Percentiles rank a stretch among this genome's conserved stretches.
Conservation (phyloP, 306 rosid genomes). For the Rubus parviflorus region DNA sequence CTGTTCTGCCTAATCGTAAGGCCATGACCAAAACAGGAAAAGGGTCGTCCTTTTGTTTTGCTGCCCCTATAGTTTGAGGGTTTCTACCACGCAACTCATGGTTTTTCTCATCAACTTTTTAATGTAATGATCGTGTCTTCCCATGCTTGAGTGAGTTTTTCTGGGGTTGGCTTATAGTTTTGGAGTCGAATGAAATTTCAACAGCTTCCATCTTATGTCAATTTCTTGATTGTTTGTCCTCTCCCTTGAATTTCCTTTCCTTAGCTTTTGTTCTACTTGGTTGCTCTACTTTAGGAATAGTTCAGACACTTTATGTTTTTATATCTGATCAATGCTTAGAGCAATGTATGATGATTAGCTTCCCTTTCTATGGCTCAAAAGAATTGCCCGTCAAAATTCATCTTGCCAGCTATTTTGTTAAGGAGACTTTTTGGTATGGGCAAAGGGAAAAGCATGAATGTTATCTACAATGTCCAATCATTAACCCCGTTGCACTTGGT, state of each 20-base stretch:
- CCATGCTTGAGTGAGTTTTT: background rate
- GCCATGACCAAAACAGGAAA: background rate
- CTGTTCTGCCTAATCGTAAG: conserved; percentile 43
- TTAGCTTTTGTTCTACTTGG: background rate
- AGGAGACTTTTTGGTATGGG: too few species aligned
- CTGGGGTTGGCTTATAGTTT: conserved; percentile 16
- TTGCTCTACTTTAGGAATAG: conserved; percentile 9
- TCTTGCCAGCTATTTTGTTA: too few species aligned
- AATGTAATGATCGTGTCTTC: background rate
- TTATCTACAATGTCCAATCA: too few species aligned
- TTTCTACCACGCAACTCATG: background rate
- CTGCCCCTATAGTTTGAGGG: conserved; percentile 4
- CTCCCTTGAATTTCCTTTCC: background rate
- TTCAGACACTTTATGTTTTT: too few species aligned
- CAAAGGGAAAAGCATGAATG: too few species aligned
- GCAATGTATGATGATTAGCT: too few species aligned
- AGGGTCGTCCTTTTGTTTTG: background rate
- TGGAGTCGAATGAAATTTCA: conserved; percentile 10
- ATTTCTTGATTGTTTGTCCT: background rate
- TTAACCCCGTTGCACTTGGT: too few species aligned
- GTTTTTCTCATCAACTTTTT: background rate
- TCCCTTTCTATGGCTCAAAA: too few species aligned
- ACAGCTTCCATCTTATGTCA: conserved; percentile 4
- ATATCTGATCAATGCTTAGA: too few species aligned
- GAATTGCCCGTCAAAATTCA: too few species aligned